A percentile compares a stretch with the other conserved stretches of the same genome.
Evolutionary conservation across 495 filamentous ascomycete species (phyloP).

Genomic region (Penicillium manginii): DNA sequence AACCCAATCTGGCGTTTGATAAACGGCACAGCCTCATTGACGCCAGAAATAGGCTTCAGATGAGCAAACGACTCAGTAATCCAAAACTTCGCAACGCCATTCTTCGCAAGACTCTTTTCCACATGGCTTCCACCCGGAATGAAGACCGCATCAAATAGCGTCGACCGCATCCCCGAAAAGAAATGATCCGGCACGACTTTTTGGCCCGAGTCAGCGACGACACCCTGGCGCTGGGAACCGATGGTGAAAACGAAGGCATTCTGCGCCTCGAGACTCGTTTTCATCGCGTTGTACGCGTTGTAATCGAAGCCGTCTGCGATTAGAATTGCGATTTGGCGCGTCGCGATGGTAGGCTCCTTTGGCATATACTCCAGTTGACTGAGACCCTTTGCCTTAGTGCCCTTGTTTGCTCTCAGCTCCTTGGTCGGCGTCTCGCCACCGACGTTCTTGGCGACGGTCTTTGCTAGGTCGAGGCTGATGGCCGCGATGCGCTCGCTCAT

Average conservation of each 20-base stretch:
- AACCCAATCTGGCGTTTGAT: slow-evolving; percentile 58
- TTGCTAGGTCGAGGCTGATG: slow-evolving; percentile 73
- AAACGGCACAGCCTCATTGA: slow-evolving; percentile 69
- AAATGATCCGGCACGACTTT: slow-evolving; percentile 77
- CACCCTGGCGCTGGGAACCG: slow-evolving; percentile 55
- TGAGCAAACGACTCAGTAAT: slow-evolving; percentile 82
- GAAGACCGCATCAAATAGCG: slow-evolving; percentile 84
- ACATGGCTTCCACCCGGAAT: slow-evolving; percentile 75
- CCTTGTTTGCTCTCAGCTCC: slow-evolving; percentile 61
- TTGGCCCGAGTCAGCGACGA: slow-evolving; percentile 56
- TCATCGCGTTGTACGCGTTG: slow-evolving; percentile 64
- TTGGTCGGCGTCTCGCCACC: slow-evolving; percentile 65
- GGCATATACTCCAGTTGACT: slow-evolving; percentile 72
- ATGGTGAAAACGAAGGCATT: slow-evolving; percentile 75
- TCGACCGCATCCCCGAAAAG: slow-evolving; percentile 79
- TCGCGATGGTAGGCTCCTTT: slow-evolving; percentile 64
- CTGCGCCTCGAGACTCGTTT: slow-evolving; percentile 61
- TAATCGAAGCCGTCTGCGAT: slow-evolving; percentile 82
- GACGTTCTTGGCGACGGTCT: slow-evolving; percentile 68
- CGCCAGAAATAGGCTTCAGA: slow-evolving; percentile 76
- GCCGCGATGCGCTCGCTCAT: slow-evolving; percentile 71
- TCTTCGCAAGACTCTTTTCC: slow-evolving; percentile 59
- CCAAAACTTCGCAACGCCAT: slow-evolving; percentile 81
- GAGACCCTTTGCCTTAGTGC: slow-evolving; percentile 64
- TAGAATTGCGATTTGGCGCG: slow-evolving; percentile 75